Evolutionary conservation across 495 filamentous ascomycete species (phyloP).

Genomic region (Neurospora hispaniola): DNA sequence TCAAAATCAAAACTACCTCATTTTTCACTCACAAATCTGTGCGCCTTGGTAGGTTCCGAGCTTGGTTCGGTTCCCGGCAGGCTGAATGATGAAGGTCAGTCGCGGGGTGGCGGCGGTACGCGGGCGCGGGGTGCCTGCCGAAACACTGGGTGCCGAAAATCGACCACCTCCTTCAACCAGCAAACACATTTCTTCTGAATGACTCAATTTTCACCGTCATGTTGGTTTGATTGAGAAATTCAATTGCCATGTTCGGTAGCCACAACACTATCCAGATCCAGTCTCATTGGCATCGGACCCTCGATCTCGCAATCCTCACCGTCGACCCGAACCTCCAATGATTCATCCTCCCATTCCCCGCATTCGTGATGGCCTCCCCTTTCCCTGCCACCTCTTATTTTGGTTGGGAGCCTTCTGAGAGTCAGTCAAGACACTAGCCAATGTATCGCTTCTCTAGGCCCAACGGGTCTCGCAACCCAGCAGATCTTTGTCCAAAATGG

Average conservation of each 20-base stretch:
- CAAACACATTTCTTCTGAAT: neutral
- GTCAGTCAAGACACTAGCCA: neutral
- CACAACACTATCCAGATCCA: neutral
- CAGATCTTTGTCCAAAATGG: neutral
- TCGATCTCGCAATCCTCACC: neutral
- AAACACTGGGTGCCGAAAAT: neutral
- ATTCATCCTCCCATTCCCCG: neutral
- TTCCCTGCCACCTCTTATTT: neutral
- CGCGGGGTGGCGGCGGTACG: neutral
- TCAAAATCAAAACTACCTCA: neutral
- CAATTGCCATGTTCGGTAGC: neutral
- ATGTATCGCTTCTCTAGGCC: neutral
- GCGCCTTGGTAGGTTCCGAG: neutral
- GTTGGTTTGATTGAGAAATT: neutral
- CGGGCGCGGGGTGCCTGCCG: neutral
- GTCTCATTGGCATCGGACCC: neutral
- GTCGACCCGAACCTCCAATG: neutral
- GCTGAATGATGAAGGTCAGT: neutral
- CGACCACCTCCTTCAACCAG: neutral
- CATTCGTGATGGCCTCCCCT: neutral
- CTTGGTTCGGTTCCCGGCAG: neutral
- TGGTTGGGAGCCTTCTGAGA: neutral
- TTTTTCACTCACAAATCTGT: neutral
- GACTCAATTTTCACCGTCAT: neutral
- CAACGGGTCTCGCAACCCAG: neutral